Evolutionary conservation across 805 yeast genomes (phyloP), one percentile per base, ranked within the genome.

Genomic region (Suhomyces tanzawaensis): DNA sequence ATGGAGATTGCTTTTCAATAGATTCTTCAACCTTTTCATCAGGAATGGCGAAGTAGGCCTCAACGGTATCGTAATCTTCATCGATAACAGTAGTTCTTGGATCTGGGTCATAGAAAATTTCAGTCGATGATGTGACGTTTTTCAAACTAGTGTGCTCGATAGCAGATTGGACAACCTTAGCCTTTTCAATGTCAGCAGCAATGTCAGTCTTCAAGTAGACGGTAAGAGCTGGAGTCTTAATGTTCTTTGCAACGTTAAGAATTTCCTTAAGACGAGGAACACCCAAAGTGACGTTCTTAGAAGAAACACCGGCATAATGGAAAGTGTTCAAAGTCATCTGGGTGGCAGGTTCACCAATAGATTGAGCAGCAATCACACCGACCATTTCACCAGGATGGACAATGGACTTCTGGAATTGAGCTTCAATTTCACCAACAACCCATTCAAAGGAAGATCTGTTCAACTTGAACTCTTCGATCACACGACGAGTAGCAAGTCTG

Each of bases 301-400:
- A 86, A 23, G 95, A 89, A 43, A 89, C 96, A 82, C 96, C 96
- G 13, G 96, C 96, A 72, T 87, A 89, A 72, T 89, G 96, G 90
- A 89, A 90, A 52, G 97, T 90, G 58, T 90, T 90, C 66, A 90
- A 76, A 2, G 97, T 90, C 97, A 90, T 90, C 66, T 90, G 97
- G 22, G 97, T 90, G 28, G 97, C 96, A 36, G 97, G 97, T 62
- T 90, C 97, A 72, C 97, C 97, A 67, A 90, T 90, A 25, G 96
- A 88, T 71, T 90, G 97, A 2, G 97, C 96, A 37, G 97, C 97
- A 56, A 90, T 77, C 36, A 90, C 95, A 72, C 97, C 97, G 41
- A 90, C 97, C 96, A 90, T 90, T 62, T 90, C 97, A 74, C 97
- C 97, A 3, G 98, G 96, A 46, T 90, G 91, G 31, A 89, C 96